These are phyloP conservation scores for Acrodontium crateriforme DNA, from an alignment of 2,329 filamentous ascomycete genomes.

Conservation along the genomic window DNA sequence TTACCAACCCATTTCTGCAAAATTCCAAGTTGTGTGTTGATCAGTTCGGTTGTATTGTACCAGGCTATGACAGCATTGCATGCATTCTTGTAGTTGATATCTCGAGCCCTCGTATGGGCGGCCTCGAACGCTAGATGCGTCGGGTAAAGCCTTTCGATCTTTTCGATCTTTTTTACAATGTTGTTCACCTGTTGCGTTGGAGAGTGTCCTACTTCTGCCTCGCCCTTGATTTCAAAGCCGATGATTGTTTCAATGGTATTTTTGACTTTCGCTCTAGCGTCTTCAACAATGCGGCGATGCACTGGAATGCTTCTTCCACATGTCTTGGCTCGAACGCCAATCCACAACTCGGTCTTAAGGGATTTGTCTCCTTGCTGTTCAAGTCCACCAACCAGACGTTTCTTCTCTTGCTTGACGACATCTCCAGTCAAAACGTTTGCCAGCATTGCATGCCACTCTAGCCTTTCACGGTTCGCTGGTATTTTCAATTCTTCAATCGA, in stretches of 20 bases:
- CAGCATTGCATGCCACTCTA: slow-evolving; percentile 98
- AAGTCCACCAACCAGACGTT: slow-evolving; percentile 70
- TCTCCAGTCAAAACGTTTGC: slow-evolving; percentile 91
- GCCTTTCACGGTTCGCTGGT: slow-evolving; percentile 70
- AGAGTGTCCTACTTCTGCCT: slow-evolving; percentile 79
- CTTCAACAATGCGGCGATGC: slow-evolving; percentile 78
- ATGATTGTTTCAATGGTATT: slow-evolving; percentile 74
- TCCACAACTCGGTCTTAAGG: slow-evolving; percentile 62
- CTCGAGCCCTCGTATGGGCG: slow-evolving; percentile 64
- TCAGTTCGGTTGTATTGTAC: slow-evolving; percentile 93
- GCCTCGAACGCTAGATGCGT: slow-evolving; percentile 60
- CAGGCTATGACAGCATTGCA: slow-evolving; percentile 84
- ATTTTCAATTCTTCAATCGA: slow-evolving; percentile 83
- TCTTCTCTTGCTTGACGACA: slow-evolving; percentile 96
- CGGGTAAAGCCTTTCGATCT: slow-evolving; percentile 72
- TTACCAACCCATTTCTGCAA: slow-evolving; percentile 96
- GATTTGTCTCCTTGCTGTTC: slow-evolving; percentile 61
- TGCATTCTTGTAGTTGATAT: slow-evolving; percentile 63
- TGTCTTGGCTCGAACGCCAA: slow-evolving; percentile 69
- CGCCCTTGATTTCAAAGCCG: slow-evolving; percentile 85
- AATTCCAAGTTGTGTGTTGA: slow-evolving; percentile 86
- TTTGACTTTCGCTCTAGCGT: slow-evolving; percentile 60
- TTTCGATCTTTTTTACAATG: slow-evolving; percentile 80
- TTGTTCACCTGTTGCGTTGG: slow-evolving; percentile 80
- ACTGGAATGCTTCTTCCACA: slow-evolving; percentile 74